Conservation (phyloP, 2,329 filamentous ascomycete species). For the Tolypocladium ovalisporum region DNA sequence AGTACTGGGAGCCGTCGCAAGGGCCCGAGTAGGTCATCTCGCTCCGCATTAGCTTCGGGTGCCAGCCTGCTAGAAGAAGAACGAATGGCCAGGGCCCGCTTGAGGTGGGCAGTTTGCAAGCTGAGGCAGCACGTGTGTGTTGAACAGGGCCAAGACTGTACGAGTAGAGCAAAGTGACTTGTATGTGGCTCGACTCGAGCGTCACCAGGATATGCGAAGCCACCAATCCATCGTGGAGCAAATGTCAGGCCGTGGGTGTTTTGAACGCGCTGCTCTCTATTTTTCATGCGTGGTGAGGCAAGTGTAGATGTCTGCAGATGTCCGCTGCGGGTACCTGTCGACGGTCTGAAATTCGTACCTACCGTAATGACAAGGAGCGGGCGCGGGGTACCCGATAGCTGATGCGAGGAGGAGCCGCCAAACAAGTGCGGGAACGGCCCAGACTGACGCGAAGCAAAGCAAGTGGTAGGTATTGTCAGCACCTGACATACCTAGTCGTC, state of each 20-base stretch:
- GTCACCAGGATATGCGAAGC: background rate
- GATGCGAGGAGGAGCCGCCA: background rate
- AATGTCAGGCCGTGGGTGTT: background rate
- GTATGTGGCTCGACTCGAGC: background rate
- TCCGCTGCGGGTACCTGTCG: background rate
- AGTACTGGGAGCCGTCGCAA: too few species aligned
- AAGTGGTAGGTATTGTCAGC: background rate
- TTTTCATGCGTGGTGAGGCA: background rate
- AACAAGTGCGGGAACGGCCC: background rate
- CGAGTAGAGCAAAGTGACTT: background rate
- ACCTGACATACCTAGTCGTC: background rate
- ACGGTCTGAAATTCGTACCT: background rate
- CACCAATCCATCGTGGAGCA: background rate
- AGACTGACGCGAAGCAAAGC: background rate
- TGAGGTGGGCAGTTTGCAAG: background rate
- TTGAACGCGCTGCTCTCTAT: background rate
- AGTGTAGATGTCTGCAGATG: background rate
- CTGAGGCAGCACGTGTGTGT: background rate
- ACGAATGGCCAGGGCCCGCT: background rate
- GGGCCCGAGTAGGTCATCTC: background rate
- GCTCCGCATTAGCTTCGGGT: slow-evolving; percentile 1
- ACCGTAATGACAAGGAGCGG: background rate
- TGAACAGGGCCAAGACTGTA: background rate
- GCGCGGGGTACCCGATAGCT: background rate
- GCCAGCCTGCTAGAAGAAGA: background rate